Conservation (phyloP, 2,329 filamentous ascomycete genomes). For the Colletotrichum filicis region DNA sequence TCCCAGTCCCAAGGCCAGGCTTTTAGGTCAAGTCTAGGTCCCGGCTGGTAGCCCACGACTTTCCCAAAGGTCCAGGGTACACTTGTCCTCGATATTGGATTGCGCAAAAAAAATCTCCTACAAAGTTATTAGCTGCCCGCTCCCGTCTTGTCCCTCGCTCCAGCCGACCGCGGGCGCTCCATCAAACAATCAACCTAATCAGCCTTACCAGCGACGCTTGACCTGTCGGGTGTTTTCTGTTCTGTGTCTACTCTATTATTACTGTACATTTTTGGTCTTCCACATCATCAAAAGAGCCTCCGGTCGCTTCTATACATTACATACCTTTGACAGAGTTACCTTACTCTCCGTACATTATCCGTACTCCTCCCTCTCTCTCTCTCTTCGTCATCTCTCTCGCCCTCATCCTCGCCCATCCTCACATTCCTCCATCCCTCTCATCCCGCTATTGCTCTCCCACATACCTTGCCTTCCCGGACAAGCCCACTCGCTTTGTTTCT, state of each 20-base stretch:
- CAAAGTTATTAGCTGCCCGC: conserved; percentile 34
- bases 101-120: conserved; percentile 25
- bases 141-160: conserved; percentile 31
- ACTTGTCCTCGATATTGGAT: conserved; percentile 15
- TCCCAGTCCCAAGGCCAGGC: background rate
- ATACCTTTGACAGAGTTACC: no score
- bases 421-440: conserved; percentile 9
- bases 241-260: background rate
- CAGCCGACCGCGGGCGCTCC: conserved; percentile 27
- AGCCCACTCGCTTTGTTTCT: conserved; percentile 26
- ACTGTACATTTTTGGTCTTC: background rate
- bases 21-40: background rate
- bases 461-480: conserved; percentile 5
- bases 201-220: conserved; percentile 31
- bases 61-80: conserved; percentile 5
- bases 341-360: background rate
- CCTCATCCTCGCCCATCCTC: background rate
- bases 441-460: conserved; percentile 15
- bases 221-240: conserved; percentile 12
- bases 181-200: conserved; percentile 31
- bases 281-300: no score
- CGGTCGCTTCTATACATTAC: no score
- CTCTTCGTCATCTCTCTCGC: background rate
- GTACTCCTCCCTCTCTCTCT: background rate
- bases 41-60: background rate